phyloP scores from a whole-genome alignment of 2,329 filamentous ascomycete species.

The Ophiostoma ulmi region DNA sequence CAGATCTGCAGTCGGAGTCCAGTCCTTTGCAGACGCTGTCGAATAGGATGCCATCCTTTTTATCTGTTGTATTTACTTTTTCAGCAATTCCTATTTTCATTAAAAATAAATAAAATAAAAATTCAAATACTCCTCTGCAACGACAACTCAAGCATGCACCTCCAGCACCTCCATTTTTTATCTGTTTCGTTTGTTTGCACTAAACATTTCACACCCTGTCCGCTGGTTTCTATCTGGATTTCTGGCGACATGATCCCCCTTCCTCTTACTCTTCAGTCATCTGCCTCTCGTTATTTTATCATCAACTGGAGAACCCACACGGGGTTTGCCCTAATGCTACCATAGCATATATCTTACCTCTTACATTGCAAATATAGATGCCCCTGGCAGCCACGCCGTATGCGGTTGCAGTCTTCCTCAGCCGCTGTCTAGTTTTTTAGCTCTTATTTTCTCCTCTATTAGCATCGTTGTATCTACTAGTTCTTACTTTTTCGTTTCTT shows the following conservation, averaged over 20 bases:
- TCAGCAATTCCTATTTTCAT: not conserved
- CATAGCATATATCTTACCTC: not conserved
- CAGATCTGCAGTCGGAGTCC: constrained; percentile 2
- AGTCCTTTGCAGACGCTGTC: not conserved
- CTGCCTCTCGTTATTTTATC: not conserved
- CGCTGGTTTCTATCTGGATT: not conserved
- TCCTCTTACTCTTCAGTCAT: too few relatives aligned
- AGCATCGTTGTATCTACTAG: not conserved
- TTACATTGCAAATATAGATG: not conserved
- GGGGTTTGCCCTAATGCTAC: not conserved
- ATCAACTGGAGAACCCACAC: not conserved
- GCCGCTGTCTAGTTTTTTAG: not conserved
- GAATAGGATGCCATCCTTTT: constrained; percentile 10
- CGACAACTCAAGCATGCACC: not conserved
- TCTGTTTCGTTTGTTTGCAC: not conserved
- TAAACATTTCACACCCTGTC: not conserved
- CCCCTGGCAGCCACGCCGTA: constrained; percentile 7
- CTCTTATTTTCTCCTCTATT: not conserved
- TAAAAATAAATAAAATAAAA: not conserved
- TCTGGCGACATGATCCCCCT: too few relatives aligned
- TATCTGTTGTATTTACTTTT: not conserved
- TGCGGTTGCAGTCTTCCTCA: constrained; percentile 7
- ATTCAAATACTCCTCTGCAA: not conserved
- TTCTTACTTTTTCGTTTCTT: not conserved
- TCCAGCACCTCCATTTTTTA: not conserved